phyloP scores from a whole-genome alignment of 1,139 yeast genomes.

The Sugiyamaella xylanicola region DNA sequence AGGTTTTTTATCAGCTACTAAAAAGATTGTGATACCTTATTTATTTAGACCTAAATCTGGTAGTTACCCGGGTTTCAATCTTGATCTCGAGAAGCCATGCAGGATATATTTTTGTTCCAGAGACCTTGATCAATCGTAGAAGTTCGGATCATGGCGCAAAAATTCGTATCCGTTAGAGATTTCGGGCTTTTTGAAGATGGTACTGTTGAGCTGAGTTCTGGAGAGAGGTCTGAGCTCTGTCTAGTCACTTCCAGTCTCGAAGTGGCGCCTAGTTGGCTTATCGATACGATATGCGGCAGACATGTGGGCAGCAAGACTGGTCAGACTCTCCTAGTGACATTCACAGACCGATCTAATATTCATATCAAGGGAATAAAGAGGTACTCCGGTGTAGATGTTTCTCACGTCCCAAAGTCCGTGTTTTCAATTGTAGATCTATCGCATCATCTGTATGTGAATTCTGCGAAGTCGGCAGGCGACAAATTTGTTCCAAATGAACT shows the following conservation, averaged over 20 bases:
- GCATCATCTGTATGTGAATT: slow-evolving; percentile 35
- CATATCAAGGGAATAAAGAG: slow-evolving; percentile 35
- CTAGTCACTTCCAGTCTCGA: slow-evolving; percentile 60
- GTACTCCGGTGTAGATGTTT: slow-evolving; percentile 18
- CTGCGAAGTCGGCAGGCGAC: slow-evolving; percentile 2
- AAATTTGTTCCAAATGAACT: slow-evolving; percentile 8
- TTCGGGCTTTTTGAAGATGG: slow-evolving; percentile 58
- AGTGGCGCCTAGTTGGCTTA: slow-evolving; percentile 69
- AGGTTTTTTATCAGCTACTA: no score
- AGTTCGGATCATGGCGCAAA: slow-evolving; percentile 16
- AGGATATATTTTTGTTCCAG: no score
- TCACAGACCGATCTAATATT: slow-evolving; percentile 31
- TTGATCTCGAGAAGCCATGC: no score
- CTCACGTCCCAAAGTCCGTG: slow-evolving; percentile 16
- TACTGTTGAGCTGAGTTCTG: slow-evolving; percentile 34
- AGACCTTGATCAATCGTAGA: no score
- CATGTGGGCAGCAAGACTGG: slow-evolving; percentile 1
- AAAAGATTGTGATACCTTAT: no score
- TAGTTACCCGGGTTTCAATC: no score
- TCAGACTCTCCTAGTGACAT: slow-evolving; percentile 27
- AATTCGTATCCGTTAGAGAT: slow-evolving; percentile 45
- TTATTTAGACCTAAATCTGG: no score
- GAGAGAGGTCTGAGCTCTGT: slow-evolving; percentile 44
- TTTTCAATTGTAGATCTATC: slow-evolving; percentile 38
- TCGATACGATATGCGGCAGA: slow-evolving; percentile 45